Conservation (phyloP, 805 yeast species). For the Yarrowia sp. region DNA sequence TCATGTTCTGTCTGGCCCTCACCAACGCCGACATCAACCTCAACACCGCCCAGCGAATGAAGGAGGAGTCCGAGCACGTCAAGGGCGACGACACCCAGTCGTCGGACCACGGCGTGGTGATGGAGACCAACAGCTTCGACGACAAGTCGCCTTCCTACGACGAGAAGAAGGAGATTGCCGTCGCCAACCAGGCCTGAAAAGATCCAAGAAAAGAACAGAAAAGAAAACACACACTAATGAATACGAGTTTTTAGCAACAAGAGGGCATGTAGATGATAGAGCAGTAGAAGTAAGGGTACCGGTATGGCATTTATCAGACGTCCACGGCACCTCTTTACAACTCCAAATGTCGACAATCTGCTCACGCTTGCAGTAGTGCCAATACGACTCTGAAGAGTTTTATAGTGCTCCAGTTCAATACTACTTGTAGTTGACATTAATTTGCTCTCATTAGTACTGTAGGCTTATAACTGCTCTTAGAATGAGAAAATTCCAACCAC, state of each 20-base stretch:
- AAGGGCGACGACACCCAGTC: constrained; percentile 4
- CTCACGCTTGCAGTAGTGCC: neutral
- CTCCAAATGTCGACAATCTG: neutral
- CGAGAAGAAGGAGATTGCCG: constrained; percentile 2
- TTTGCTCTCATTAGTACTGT: too few species aligned
- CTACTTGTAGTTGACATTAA: neutral
- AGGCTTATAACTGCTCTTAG: too few species aligned
- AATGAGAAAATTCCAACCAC: too few species aligned
- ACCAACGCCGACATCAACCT: constrained; percentile 23
- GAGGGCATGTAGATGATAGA: too few species aligned
- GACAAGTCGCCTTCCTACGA: constrained; percentile 2
- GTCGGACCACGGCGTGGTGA: neutral
- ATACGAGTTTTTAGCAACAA: too few species aligned
- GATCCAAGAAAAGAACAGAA: neutral
- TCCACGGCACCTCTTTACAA: too few species aligned
- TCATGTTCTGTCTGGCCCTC: constrained; percentile 25
- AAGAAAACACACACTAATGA: neutral
- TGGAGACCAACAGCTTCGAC: neutral
- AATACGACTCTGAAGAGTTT: neutral
- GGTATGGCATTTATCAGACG: too few species aligned
- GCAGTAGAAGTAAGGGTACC: too few species aligned
- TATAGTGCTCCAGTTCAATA: too few species aligned
- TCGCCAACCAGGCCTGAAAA: constrained; percentile 6
- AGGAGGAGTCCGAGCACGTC: constrained; percentile 24
- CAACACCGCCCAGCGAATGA: constrained; percentile 22